Evolutionary conservation across 805 yeast genomes (phyloP).

Genomic region (Lipomyces mesembrius): DNA sequence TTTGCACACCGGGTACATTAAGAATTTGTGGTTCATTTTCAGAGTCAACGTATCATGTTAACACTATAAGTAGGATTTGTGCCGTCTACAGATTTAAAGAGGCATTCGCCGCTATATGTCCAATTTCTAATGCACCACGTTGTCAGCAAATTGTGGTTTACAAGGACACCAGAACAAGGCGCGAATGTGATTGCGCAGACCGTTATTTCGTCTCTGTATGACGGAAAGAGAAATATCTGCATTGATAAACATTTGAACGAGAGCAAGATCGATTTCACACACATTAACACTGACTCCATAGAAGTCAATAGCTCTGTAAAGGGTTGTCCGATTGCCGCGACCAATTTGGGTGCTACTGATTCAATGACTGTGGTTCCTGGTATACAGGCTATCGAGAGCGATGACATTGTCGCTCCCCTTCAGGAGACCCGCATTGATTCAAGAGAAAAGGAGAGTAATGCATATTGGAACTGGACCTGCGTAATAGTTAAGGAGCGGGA

Average conservation of each 20-base stretch:
- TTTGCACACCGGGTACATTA: conserved; percentile 21
- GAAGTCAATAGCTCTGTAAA: not conserved
- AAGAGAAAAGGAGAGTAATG: conserved; percentile 3
- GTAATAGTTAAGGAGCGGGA: conserved; percentile 23
- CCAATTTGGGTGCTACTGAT: not conserved
- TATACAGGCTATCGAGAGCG: not conserved
- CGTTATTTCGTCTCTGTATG: conserved; percentile 15
- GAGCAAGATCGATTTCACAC: conserved; percentile 9
- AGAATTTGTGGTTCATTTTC: not conserved
- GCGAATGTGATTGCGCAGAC: conserved; percentile 22
- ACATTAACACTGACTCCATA: conserved; percentile 15
- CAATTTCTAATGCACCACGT: conserved; percentile 11
- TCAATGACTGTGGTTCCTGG: not conserved
- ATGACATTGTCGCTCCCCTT: not conserved
- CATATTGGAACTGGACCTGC: conserved; percentile 36
- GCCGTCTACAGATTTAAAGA: conserved; percentile 2
- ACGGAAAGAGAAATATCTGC: conserved; percentile 18
- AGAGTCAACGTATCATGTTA: not conserved
- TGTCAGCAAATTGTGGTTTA: conserved; percentile 20
- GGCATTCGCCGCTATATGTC: not conserved
- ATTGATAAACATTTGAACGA: conserved; percentile 17
- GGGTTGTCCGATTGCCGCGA: not conserved
- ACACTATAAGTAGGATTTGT: conserved; percentile 6
- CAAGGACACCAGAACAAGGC: conserved; percentile 21
- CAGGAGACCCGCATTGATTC: not conserved